phyloP scores from a whole-genome alignment of 2,329 filamentous ascomycete genomes.

The Botryosphaeria agaves region DNA sequence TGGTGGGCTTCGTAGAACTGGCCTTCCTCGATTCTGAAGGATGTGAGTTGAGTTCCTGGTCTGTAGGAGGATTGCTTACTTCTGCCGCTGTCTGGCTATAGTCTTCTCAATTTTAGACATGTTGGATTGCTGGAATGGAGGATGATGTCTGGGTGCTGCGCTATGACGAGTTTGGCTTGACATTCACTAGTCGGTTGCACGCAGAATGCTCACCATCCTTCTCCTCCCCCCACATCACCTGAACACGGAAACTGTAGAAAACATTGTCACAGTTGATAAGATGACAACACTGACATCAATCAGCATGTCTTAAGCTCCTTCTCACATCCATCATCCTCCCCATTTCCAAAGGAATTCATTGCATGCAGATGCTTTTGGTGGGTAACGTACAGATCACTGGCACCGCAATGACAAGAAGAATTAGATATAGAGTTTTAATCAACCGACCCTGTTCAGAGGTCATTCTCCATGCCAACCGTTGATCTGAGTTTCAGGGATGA shows the following conservation, averaged over 20 bases:
- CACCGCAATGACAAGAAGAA: no score
- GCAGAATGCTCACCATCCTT: no score
- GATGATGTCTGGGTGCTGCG: neutral
- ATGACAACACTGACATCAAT: neutral
- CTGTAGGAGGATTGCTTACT: conserved; percentile 25
- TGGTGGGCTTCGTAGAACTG: conserved; percentile 98
- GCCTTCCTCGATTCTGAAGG: conserved; percentile 61
- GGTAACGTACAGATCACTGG: no score
- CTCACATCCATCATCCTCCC: no score
- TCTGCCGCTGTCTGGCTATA: conserved; percentile 60
- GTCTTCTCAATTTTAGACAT: conserved; percentile 49
- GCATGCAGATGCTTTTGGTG: no score
- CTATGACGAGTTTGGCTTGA: no score
- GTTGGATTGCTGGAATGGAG: conserved; percentile 3
- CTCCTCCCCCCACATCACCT: neutral
- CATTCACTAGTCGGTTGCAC: no score
- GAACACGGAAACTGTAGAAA: neutral
- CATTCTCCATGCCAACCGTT: no score
- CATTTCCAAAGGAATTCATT: no score
- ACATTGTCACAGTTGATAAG: neutral
- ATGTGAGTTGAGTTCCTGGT: conserved; percentile 3
- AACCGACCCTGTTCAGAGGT: no score
- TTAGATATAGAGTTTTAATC: no score
- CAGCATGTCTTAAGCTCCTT: neutral
- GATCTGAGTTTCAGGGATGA: no score